Evolutionary conservation across 495 filamentous ascomycete genomes (phyloP).

Genomic region (Cudoniella acicularis): DNA sequence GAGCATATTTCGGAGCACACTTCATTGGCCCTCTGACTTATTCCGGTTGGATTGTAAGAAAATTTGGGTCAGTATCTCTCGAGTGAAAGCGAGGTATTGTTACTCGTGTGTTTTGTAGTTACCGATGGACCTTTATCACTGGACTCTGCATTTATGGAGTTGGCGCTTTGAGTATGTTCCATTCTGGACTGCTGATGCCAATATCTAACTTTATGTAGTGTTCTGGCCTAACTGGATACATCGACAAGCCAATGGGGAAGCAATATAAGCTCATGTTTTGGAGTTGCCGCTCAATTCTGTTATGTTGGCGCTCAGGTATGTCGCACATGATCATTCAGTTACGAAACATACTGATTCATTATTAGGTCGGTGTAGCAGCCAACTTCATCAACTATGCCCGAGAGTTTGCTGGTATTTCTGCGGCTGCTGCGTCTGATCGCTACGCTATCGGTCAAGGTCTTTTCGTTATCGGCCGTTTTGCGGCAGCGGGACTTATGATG

Average conservation of each 20-base stretch:
- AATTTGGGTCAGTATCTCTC: constrained; percentile 43
- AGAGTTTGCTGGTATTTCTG: constrained; percentile 56
- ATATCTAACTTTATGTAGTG: constrained; percentile 20
- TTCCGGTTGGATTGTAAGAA: constrained; percentile 58
- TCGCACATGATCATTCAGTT: constrained; percentile 21
- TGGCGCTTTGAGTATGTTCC: constrained; percentile 41
- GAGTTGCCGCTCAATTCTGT: constrained; percentile 64
- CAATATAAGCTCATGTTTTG: constrained; percentile 67
- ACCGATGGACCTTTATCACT: constrained; percentile 56
- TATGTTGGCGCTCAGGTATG: constrained; percentile 60
- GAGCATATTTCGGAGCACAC: constrained; percentile 49
- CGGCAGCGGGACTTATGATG: constrained; percentile 48
- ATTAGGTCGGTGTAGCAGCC: constrained; percentile 43
- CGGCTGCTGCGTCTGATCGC: constrained; percentile 35
- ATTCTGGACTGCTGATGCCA: background rate
- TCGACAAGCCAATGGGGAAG: constrained; percentile 50
- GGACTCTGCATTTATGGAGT: constrained; percentile 55
- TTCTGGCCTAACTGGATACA: constrained; percentile 48
- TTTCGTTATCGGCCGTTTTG: constrained; percentile 65
- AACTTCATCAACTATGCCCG: constrained; percentile 42
- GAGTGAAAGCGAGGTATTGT: background rate
- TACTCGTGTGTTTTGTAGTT: constrained; percentile 20
- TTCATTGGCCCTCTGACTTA: constrained; percentile 48
- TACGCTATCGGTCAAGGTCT: constrained; percentile 63
- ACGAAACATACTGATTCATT: background rate